Base-by-base conservation (phyloP, 306 rosid species). In the Oxytropis ochrocephala region DNA sequence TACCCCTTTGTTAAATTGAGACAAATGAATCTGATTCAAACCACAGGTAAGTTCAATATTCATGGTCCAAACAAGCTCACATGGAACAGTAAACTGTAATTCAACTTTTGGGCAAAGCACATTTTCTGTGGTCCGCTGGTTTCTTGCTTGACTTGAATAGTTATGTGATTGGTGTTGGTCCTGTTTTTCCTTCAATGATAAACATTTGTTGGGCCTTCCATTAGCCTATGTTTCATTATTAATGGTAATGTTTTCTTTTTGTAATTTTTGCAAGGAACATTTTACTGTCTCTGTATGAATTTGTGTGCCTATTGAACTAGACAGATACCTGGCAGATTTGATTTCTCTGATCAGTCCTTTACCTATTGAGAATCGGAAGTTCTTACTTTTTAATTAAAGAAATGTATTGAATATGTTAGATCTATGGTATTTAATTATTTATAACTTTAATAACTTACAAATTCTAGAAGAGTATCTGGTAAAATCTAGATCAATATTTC, bases 11-110 rank as follows among this genome's bases (percentile, higher is more conserved):
- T 44, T 60, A 42, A 30, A 19, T 14, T 30, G 13, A 74, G 54
- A 67, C 72, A 24, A 54, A 60, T 76, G 85, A 82, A 84, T 84
- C 88, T 78, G 78, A 81, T 81, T 77, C 85, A 75, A 61, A 63
- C 62, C 42, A 68, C 24, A 3, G 11, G 75, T 12, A 17, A 56
- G 55, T 56, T 74, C 75, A 54, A 53, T 49, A 72, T 63, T 79
- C 47, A 59, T 65, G 87, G 89, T 60, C 17, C 46, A 49, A 71
- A 72, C 76, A 66, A 70, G 47, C 42, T 71, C 79, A 73, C 65
- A 64, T 73, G 75, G 80, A 74, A 64, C 17, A 35, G 38, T 35
- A 69, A 63, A 73, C 14, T 55, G 59, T 67, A 12, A 47, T 46
- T 56, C 56, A 41, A 51, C 77, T 73, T 83, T 73, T 72, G 17